Conservation (phyloP, 2,329 filamentous ascomycete species). For the Ophiocordyceps camponoti-saundersi region DNA sequence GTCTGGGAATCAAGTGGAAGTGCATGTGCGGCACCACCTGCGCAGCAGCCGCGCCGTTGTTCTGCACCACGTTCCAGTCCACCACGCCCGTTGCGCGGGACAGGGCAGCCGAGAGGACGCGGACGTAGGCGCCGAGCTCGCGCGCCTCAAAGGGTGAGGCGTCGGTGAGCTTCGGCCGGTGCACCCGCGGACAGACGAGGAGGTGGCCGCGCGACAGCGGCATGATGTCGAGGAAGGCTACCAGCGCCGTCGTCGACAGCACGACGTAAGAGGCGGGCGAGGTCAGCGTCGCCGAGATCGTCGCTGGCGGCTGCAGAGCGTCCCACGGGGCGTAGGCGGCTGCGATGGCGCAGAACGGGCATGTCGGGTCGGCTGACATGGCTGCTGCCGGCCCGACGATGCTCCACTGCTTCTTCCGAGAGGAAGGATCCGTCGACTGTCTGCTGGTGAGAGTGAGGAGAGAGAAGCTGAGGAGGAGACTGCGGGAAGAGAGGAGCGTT, state of each 20-base stretch:
- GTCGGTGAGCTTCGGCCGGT: constrained; percentile 64
- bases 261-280: constrained; percentile 43
- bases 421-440: no score
- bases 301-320: constrained; percentile 19
- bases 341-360: constrained; percentile 48
- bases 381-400: neutral
- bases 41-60: constrained; percentile 77
- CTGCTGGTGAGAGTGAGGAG: no score
- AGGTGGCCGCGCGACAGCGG: constrained; percentile 73
- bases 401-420: neutral
- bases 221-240: constrained; percentile 89
- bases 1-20: constrained; percentile 84
- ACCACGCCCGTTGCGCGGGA: constrained; percentile 49
- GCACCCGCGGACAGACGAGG: constrained; percentile 60
- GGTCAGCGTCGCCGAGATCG: constrained; percentile 16
- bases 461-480: neutral
- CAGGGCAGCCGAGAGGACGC: constrained; percentile 56
- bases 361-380: constrained; percentile 19
- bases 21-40: constrained; percentile 91
- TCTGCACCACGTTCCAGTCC: constrained; percentile 96
- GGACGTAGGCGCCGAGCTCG: constrained; percentile 51
- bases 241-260: constrained; percentile 56
- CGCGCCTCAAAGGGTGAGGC: constrained; percentile 44
- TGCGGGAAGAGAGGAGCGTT: no score
- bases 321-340: constrained; percentile 28